Evolutionary conservation across 2,329 filamentous ascomycete species (phyloP), one percentile per base, ranked within the genome.

Genomic region (Zarea fungicola): DNA sequence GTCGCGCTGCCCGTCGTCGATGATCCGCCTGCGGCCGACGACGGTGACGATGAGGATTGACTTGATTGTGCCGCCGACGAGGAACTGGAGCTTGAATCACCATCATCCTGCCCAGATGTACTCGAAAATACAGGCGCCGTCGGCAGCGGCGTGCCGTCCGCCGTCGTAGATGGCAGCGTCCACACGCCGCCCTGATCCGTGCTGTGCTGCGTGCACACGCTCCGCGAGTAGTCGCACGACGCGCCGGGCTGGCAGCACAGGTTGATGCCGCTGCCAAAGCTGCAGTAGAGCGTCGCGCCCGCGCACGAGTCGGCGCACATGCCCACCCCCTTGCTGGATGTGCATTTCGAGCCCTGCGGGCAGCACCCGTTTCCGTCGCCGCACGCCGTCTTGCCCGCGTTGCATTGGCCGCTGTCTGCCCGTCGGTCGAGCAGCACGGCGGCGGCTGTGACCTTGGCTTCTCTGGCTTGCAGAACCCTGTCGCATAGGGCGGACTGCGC

Each of bases 361-460:
- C 40, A 49, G 47, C 47, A 49, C 13, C 47, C 47, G 19, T 49
- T 49, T 31, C 47, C 39, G 19, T 49, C 47, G 37, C 39, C 37
- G 32, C 47, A 49, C 8, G 47, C 47, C 47, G 47, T 42, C 39
- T 42, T 37, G 32, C 25, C 32, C 18, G 34, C 18, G 25, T 42
- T 26, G 47, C 47, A 49, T 9, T 37, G 5, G 23, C 36, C 37
- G 5, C 39, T 14, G 18, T 37, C 23, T 14, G 39, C 39, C 3
- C 32, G 31, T 6, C 40, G 47, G 31, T 16, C 31, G 1, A 28
- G 18, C 14, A 28, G 28, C 4, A 10, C 16, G 13, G 31, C 31
- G 23, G 22, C 31, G 29, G 46, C 22, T 21, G 32, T 43, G 10
- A 43, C 25, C n/a, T 42, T 49, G 40, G 40, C 47, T 21, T 37